Percentiles rank a stretch among this genome's conserved stretches.
Evolutionary conservation across 2,329 filamentous ascomycete genomes (phyloP).

Genomic region (Claviceps citrina): DNA sequence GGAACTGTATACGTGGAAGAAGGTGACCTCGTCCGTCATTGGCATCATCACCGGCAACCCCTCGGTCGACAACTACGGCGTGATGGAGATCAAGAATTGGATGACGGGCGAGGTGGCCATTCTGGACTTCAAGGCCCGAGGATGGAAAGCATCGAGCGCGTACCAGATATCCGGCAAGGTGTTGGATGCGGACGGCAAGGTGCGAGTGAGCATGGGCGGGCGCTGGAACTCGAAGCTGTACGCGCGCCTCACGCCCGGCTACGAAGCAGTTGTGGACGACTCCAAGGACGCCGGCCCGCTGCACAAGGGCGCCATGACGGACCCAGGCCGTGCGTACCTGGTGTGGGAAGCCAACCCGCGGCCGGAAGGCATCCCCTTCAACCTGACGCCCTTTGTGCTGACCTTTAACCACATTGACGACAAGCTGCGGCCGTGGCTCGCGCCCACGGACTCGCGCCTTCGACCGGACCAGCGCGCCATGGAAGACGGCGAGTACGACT

Average conservation of each 20-base stretch:
- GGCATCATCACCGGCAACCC: slow-evolving; percentile 96
- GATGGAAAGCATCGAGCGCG: slow-evolving; percentile 87
- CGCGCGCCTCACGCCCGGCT: slow-evolving; percentile 80
- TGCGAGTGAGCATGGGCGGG: slow-evolving; percentile 79
- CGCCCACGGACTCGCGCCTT: slow-evolving; percentile 86
- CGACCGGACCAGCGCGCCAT: slow-evolving; percentile 92
- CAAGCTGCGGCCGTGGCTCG: slow-evolving; percentile 58
- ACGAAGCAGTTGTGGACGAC: slow-evolving; percentile 57
- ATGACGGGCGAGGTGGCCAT: slow-evolving; percentile 82
- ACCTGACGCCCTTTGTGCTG: slow-evolving; percentile 87
- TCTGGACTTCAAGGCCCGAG: slow-evolving; percentile 85
- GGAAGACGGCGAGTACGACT: slow-evolving; percentile 95
- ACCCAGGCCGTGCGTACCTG: slow-evolving; percentile 63
- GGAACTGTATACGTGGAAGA: slow-evolving; percentile 97
- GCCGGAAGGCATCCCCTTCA: slow-evolving; percentile 81
- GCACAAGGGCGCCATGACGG: slow-evolving; percentile 39
- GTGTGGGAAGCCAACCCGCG: slow-evolving; percentile 83
- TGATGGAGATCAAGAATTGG: slow-evolving; percentile 96
- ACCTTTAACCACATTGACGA: slow-evolving; percentile 87
- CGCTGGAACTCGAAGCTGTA: slow-evolving; percentile 98
- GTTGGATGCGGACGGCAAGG: slow-evolving; percentile 60
- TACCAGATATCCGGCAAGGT: slow-evolving; percentile 83
- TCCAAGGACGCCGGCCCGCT: slow-evolving; percentile 25
- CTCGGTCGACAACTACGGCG: slow-evolving; percentile 91
- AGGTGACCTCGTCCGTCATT: slow-evolving; percentile 92